A percentile compares a stretch with the other conserved stretches of the same genome.
Evolutionary conservation across 2,329 filamentous ascomycete genomes (phyloP).

Genomic region (Cryphonectria nitschkei): DNA sequence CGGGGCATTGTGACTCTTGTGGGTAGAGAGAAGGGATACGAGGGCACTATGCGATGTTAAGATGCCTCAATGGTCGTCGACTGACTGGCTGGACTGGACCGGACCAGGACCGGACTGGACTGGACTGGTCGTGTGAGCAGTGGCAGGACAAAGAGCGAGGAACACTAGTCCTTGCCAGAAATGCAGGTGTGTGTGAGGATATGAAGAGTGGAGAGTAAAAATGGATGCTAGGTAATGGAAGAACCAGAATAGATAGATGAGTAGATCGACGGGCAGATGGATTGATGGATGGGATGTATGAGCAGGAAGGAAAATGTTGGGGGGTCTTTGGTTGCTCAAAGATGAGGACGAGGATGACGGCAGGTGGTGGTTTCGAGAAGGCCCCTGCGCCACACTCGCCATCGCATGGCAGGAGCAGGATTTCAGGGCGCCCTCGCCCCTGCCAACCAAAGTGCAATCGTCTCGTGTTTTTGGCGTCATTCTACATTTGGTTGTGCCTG

Average conservation of each 20-base stretch:
- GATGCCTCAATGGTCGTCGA: not conserved
- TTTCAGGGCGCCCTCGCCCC: not conserved
- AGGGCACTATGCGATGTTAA: not conserved
- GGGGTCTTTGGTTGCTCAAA: not conserved
- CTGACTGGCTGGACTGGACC: not conserved
- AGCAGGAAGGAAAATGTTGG: not conserved
- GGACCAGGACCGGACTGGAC: not conserved
- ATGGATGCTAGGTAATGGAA: too few relatives aligned
- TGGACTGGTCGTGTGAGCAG: not conserved
- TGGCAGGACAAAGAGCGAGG: not conserved
- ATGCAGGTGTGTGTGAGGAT: not conserved
- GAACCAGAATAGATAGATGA: not conserved
- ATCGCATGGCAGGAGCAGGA: not conserved
- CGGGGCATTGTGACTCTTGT: slow-evolving; percentile 26
- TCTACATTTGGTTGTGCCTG: not conserved
- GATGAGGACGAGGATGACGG: slow-evolving; percentile 8
- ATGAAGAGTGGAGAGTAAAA: not conserved
- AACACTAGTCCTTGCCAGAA: not conserved
- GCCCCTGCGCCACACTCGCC: slow-evolving; percentile 6
- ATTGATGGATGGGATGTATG: not conserved
- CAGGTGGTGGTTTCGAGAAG: not conserved
- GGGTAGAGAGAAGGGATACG: not conserved
- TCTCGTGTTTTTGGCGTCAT: slow-evolving; percentile 5
- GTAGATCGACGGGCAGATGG: not conserved
- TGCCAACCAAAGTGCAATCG: not conserved